Evolutionary conservation across 2,329 filamentous ascomycete species (phyloP).

Genomic region (Exophiala sp.): DNA sequence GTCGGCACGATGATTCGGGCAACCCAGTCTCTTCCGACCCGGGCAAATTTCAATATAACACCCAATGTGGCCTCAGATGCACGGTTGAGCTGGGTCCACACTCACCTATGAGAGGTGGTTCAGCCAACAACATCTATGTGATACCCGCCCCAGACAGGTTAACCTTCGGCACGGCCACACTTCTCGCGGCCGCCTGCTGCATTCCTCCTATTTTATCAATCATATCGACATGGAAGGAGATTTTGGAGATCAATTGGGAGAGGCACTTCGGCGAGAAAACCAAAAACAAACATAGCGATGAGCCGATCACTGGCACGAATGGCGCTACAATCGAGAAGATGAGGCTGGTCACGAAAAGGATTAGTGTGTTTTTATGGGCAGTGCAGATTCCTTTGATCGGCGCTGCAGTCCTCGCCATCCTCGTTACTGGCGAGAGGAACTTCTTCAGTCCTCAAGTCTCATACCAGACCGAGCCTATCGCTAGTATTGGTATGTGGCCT

Average conservation of each 20-base stretch:
- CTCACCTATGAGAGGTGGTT: conserved; percentile 51
- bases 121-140: conserved; percentile 57
- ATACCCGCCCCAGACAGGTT: conserved; percentile 53
- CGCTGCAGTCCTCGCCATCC: conserved; percentile 53
- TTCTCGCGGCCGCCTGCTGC: conserved; percentile 59
- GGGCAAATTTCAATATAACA: conserved; percentile 43
- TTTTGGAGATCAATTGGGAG: conserved; percentile 58
- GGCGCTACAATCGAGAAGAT: conserved; percentile 47
- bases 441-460: conserved; percentile 53
- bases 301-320: not conserved
- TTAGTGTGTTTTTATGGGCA: conserved; percentile 36
- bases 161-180: conserved; percentile 54
- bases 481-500: conserved; percentile 50
- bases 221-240: conserved; percentile 58
- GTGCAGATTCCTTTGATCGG: conserved; percentile 56
- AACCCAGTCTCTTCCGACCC: conserved; percentile 35
- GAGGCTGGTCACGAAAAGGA: conserved; percentile 34
- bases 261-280: not conserved
- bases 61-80: conserved; percentile 47
- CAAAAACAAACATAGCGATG: not conserved
- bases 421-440: conserved; percentile 59
- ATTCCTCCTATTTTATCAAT: conserved; percentile 59
- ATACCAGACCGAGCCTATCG: conserved; percentile 58
- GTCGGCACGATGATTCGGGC: conserved; percentile 39
- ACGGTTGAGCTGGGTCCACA: conserved; percentile 43